Percentiles rank a stretch among this genome's conserved stretches.
Conservation (phyloP, 441 rosid genomes). For the Aleurites moluccanus region DNA sequence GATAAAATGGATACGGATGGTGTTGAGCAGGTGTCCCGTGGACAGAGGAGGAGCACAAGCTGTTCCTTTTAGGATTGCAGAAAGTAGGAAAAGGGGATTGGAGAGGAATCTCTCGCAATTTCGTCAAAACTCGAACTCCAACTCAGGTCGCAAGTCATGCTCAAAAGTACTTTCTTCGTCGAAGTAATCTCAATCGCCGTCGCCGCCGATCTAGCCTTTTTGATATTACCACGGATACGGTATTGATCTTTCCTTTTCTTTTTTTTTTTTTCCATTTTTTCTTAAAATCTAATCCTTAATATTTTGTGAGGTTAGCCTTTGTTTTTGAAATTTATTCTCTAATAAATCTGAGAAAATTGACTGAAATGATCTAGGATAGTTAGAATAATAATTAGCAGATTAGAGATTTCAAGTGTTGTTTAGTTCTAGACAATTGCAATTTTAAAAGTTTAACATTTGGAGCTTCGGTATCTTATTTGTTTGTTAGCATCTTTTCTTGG, state of each 20-base stretch:
- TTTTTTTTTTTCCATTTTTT: neutral
- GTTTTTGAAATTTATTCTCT: too few relatives aligned
- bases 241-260: slow-evolving; percentile 20
- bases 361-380: neutral
- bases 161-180: slow-evolving; percentile 85
- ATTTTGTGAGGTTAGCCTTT: too few relatives aligned
- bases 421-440: neutral
- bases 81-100: slow-evolving; percentile 89
- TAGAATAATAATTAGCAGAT: neutral
- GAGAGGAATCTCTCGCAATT: slow-evolving; percentile 90
- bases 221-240: slow-evolving; percentile 86
- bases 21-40: slow-evolving; percentile 68
- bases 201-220: slow-evolving; percentile 95
- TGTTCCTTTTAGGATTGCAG: slow-evolving; percentile 74
- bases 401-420: neutral
- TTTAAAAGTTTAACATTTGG: neutral
- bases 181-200: slow-evolving; percentile 71
- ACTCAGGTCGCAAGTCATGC: slow-evolving; percentile 98
- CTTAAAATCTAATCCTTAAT: neutral
- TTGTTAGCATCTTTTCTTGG: neutral
- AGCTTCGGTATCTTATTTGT: neutral
- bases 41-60: slow-evolving; percentile 91
- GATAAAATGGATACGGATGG: slow-evolving; percentile 5
- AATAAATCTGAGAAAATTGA: neutral
- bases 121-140: slow-evolving; percentile 80